Conservation (phyloP, 2,329 filamentous ascomycete species). For the Colletotrichum sp. region DNA sequence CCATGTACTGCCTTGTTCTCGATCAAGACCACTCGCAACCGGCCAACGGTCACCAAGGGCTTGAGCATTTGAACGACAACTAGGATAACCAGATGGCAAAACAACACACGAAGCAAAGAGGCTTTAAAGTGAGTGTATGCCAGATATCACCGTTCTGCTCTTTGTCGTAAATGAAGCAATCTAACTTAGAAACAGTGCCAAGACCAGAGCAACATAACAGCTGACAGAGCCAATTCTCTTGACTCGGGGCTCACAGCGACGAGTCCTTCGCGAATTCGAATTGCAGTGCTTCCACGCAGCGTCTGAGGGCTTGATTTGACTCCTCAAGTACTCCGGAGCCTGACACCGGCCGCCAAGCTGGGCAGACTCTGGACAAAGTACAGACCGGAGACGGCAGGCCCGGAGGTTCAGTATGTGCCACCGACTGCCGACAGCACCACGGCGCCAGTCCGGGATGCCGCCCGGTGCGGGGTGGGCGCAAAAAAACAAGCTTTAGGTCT, state of each 20-base stretch:
- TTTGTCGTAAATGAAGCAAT: background rate
- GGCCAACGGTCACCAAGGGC: background rate
- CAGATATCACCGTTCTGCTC: rapidly evolving
- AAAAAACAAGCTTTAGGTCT: background rate
- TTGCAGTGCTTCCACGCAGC: background rate
- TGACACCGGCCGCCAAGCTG: background rate
- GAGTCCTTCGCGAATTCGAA: background rate
- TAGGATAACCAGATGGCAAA: too few species aligned
- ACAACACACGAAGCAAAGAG: too few species aligned
- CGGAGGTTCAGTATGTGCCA: background rate
- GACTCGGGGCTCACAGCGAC: background rate
- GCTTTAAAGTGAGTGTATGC: background rate
- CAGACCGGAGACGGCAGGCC: background rate
- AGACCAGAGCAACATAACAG: background rate
- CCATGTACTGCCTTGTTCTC: background rate
- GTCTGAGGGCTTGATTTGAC: background rate
- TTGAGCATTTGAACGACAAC: background rate
- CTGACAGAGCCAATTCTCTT: background rate
- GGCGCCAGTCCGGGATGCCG: background rate
- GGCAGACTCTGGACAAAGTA: background rate
- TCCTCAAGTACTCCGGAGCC: background rate
- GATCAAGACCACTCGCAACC: background rate
- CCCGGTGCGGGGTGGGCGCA: background rate
- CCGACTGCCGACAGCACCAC: background rate
- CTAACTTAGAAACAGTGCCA: background rate